Evolutionary conservation across 306 rosid genomes (phyloP).

Genomic region (Acmispon strigosus): DNA sequence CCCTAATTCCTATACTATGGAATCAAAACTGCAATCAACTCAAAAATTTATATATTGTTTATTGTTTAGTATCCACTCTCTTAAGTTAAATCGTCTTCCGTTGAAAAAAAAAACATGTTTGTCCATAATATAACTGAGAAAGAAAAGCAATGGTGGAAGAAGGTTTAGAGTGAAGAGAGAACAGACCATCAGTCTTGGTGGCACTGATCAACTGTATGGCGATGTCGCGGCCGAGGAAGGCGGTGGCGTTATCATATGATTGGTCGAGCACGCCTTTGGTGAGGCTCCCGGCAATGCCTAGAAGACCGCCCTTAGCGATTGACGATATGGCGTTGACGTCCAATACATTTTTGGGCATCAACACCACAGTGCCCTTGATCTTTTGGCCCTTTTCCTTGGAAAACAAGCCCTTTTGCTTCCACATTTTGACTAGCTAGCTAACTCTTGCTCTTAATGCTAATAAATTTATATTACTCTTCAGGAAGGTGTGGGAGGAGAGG

Average conservation of each 20-base stretch:
- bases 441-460: no score
- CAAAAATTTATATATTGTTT: no score
- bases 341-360: constrained; percentile 18
- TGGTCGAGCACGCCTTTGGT: background rate
- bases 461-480: no score
- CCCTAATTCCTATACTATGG: no score
- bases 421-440: background rate
- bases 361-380: constrained; percentile 14
- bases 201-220: constrained; percentile 27
- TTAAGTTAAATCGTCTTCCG: no score
- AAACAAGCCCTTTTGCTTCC: background rate
- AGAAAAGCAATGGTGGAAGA: no score
- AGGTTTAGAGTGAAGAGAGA: background rate
- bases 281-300: background rate
- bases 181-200: constrained; percentile 16
- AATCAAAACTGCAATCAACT: no score
- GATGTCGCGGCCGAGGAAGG: constrained; percentile 16
- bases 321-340: background rate
- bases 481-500: no score
- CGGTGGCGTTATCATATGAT: background rate
- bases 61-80: no score
- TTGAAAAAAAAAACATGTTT: no score
- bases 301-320: background rate
- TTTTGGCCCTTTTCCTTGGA: background rate
- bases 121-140: no score